phyloP scores from a whole-genome alignment of 305 asterid genomes.

The Withania somnifera region DNA sequence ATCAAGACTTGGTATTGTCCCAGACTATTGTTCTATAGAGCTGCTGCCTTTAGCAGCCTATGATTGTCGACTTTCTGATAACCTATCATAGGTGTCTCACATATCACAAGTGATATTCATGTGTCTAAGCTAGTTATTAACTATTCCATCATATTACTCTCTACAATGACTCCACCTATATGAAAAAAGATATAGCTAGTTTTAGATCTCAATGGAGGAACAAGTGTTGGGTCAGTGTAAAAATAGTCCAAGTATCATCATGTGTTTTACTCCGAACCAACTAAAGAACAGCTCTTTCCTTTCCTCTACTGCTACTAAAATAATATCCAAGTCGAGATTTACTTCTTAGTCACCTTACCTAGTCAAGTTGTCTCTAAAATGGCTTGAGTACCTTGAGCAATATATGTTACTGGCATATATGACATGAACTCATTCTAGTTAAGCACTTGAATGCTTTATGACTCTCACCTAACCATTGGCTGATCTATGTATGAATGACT shows the following conservation, averaged over 20 bases:
- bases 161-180: background rate
- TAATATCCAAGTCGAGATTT: background rate
- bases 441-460: background rate
- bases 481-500: background rate
- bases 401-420: background rate
- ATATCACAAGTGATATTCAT: background rate
- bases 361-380: background rate
- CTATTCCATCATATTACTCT: background rate
- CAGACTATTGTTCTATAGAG: background rate
- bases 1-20: background rate
- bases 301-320: background rate
- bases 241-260: background rate
- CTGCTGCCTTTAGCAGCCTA: background rate
- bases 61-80: background rate
- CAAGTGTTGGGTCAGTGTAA: background rate
- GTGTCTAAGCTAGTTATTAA: background rate
- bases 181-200: background rate
- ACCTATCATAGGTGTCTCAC: background rate
- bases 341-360: background rate
- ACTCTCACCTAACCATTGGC: background rate
- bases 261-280: background rate
- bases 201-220: background rate
- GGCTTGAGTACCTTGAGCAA: background rate
- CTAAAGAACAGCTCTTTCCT: background rate
- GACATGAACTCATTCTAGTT: background rate